Evolutionary conservation across 148 eudicot genomes (phyloP).

Genomic region (Rhododendron molle): DNA sequence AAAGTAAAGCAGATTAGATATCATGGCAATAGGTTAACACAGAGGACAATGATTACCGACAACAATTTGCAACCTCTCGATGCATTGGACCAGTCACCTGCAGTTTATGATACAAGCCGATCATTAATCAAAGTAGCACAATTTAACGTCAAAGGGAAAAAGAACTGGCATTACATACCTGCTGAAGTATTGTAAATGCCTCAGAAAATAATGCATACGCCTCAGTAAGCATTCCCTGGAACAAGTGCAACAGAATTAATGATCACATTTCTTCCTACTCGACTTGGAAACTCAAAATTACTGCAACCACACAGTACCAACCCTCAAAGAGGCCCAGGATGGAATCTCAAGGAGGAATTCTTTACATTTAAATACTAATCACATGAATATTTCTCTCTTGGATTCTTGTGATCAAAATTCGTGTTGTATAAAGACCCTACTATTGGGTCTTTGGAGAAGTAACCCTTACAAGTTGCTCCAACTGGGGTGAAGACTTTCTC

Average conservation of each 20-base stretch:
- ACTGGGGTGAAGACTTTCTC: background rate
- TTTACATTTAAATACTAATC: background rate
- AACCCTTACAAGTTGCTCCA: background rate
- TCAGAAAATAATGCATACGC: slow-evolving; percentile 86
- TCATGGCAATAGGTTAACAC: background rate
- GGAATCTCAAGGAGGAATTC: background rate
- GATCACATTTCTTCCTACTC: background rate
- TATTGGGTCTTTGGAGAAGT: background rate
- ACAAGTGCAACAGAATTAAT: slow-evolving; percentile 4
- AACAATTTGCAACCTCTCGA: slow-evolving; percentile 97
- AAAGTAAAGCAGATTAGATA: background rate
- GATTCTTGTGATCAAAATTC: background rate
- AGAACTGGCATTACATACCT: slow-evolving; percentile 36
- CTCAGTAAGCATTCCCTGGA: slow-evolving; percentile 93
- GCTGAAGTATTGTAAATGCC: slow-evolving; percentile 93
- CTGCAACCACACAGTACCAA: slow-evolving; percentile 1
- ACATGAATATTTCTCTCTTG: background rate
- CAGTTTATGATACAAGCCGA: slow-evolving; percentile 2
- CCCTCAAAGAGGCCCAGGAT: background rate
- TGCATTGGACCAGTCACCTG: slow-evolving; percentile 99
- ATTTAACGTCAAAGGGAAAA: background rate
- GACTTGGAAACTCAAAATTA: background rate
- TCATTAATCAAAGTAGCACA: background rate
- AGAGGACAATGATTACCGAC: slow-evolving; percentile 50
- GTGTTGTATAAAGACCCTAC: background rate